Evolutionary conservation across 352 stramenopile species (phyloP).

Genomic region (Globisporangium spinosum): DNA sequence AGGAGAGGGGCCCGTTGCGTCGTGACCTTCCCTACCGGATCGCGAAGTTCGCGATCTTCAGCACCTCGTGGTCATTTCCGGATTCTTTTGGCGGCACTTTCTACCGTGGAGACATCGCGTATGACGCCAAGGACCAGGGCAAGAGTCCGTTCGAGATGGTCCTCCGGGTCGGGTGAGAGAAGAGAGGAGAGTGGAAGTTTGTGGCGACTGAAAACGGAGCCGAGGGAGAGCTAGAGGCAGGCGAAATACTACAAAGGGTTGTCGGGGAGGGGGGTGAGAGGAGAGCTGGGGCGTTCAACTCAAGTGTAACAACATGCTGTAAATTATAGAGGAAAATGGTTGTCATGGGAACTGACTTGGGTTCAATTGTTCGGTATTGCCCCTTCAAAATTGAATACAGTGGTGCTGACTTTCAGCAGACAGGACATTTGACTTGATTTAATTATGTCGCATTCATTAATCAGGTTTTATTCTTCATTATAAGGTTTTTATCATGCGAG

Average conservation of each 20-base stretch:
- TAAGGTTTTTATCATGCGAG: no score
- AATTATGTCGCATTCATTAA: no score
- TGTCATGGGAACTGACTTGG: no score
- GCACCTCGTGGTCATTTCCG: slow-evolving; percentile 32
- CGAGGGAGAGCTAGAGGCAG: not conserved
- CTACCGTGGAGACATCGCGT: slow-evolving; percentile 35
- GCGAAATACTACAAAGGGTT: no score
- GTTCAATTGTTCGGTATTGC: no score
- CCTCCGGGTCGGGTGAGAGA: slow-evolving; percentile 7
- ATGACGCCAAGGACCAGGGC: slow-evolving; percentile 4
- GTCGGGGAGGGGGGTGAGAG: no score
- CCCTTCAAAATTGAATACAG: no score
- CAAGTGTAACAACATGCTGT: not conserved
- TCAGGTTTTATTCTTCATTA: no score
- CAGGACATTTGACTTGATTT: no score
- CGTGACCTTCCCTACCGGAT: slow-evolving; percentile 23
- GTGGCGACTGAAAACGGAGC: no score
- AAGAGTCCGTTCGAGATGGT: slow-evolving; percentile 16
- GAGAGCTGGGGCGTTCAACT: not conserved
- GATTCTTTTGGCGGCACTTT: slow-evolving; percentile 39
- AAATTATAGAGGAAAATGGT: no score
- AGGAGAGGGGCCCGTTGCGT: slow-evolving; percentile 1
- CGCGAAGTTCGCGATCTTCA: slow-evolving; percentile 43
- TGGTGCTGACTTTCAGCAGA: no score
- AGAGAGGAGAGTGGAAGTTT: not conserved